A percentile compares a stretch with the other conserved stretches of the same genome.
These are phyloP conservation scores for Rhizopogon vinicolor DNA, from an alignment of 768 basidiomycete species.

Conservation along the genomic window DNA sequence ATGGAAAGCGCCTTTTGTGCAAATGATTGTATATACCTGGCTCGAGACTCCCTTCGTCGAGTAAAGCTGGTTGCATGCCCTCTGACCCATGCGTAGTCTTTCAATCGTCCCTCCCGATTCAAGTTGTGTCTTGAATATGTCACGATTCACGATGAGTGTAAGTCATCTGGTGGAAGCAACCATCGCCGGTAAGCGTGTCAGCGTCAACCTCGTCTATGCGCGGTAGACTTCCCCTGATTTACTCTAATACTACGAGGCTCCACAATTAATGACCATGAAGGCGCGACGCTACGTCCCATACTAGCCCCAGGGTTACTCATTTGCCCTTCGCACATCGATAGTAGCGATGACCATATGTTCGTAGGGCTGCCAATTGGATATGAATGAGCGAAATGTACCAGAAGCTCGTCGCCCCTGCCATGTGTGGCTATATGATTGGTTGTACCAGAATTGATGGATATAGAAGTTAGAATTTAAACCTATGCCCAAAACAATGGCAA, in stretches of 20 bases:
- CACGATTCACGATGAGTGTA: slow-evolving; percentile 52
- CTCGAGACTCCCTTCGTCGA: too few species aligned
- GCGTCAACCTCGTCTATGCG: slow-evolving; percentile 59
- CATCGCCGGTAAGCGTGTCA: slow-evolving; percentile 38
- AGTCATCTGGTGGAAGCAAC: slow-evolving; percentile 16
- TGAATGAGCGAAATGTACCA: neutral
- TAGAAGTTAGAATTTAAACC: too few species aligned
- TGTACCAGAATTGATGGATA: too few species aligned
- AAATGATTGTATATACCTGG: neutral
- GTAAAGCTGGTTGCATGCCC: neutral
- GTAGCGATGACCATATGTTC: slow-evolving; percentile 87
- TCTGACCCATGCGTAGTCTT: neutral
- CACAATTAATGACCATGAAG: slow-evolving; percentile 69
- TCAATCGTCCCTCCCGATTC: slow-evolving; percentile 44
- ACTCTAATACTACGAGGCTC: slow-evolving; percentile 85
- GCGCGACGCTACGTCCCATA: slow-evolving; percentile 51
- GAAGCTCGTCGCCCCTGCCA: too few species aligned
- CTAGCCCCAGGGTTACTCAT: slow-evolving; percentile 10
- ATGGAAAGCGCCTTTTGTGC: too few species aligned
- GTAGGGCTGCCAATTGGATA: slow-evolving; percentile 59
- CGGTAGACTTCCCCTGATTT: slow-evolving; percentile 64
- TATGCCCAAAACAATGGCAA: too few species aligned
- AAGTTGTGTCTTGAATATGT: slow-evolving; percentile 17
- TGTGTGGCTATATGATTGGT: too few species aligned
- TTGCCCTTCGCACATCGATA: slow-evolving; percentile 32